Evolutionary conservation across 306 rosid genomes (phyloP).

Genomic region (Senna siamea): DNA sequence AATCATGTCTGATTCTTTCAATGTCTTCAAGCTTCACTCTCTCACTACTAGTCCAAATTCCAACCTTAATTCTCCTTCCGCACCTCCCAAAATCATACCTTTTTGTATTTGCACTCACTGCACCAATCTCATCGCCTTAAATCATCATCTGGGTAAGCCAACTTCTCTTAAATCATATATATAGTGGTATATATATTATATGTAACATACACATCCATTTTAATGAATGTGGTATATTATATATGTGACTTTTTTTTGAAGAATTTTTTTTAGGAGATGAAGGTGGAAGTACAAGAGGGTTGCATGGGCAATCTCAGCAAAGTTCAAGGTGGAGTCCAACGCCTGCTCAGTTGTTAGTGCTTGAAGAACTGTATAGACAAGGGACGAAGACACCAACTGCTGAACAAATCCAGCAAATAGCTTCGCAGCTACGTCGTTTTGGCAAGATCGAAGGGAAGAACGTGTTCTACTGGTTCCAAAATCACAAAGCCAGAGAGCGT

Average conservation of each 20-base stretch:
- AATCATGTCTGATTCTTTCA: slow-evolving; percentile 50
- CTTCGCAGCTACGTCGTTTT: slow-evolving; percentile 59
- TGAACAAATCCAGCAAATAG: slow-evolving; percentile 67
- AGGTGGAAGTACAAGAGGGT: slow-evolving; percentile 33
- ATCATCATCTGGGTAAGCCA: slow-evolving; percentile 50
- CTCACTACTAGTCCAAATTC: slow-evolving; percentile 37
- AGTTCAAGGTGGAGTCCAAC: slow-evolving; percentile 76
- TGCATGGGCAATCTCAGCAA: slow-evolving; percentile 34
- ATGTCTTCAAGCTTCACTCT: slow-evolving; percentile 36
- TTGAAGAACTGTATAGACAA: slow-evolving; percentile 62
- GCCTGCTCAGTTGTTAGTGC: slow-evolving; percentile 58
- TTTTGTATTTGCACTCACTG: slow-evolving; percentile 45
- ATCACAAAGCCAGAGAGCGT: slow-evolving; percentile 81
- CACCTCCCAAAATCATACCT: slow-evolving; percentile 41
- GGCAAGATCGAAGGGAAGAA: slow-evolving; percentile 82
- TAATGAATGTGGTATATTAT: no score
- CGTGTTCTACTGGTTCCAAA: slow-evolving; percentile 87
- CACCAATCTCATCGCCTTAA: slow-evolving; percentile 40
- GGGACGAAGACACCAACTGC: slow-evolving; percentile 74
- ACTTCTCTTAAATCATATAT: neutral
- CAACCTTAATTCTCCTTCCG: slow-evolving; percentile 28
- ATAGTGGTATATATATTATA: no score
- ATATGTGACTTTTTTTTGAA: no score
- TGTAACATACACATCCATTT: no score
- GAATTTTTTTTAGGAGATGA: slow-evolving; percentile 23